A percentile compares a stretch with the other conserved stretches of the same genome.
These are phyloP conservation scores for Rhodotorula taiwanensis DNA, from an alignment of 768 basidiomycete species.

Conservation along the genomic window DNA sequence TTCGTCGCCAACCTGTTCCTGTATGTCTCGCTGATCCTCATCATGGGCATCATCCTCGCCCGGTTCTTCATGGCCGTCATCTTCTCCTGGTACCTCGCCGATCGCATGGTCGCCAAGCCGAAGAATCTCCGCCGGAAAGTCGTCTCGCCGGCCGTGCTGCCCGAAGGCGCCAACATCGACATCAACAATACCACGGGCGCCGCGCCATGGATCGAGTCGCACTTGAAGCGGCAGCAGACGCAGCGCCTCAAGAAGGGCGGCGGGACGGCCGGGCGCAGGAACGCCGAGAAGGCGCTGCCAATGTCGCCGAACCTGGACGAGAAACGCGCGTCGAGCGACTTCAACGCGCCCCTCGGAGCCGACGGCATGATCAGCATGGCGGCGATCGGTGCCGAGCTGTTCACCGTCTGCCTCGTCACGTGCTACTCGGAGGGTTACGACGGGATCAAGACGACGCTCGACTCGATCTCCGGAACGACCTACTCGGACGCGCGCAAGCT, in stretches of 20 bases:
- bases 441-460: slow-evolving; percentile 80
- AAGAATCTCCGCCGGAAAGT: slow-evolving; percentile 69
- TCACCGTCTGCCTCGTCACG: slow-evolving; percentile 89
- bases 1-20: slow-evolving; percentile 83
- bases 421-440: slow-evolving; percentile 98
- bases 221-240: slow-evolving; percentile 44
- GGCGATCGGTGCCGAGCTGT: slow-evolving; percentile 89
- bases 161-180: slow-evolving; percentile 90
- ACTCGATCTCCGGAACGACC: slow-evolving; percentile 80
- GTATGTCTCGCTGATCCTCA: slow-evolving; percentile 82
- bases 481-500: slow-evolving; percentile 91
- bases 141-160: slow-evolving; percentile 92
- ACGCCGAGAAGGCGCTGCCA: slow-evolving; percentile 18
- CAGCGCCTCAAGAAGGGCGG: slow-evolving; percentile 30
- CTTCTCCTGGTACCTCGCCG: slow-evolving; percentile 94
- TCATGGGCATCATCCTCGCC: slow-evolving; percentile 79
- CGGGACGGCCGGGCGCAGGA: neutral
- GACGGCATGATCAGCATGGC: slow-evolving; percentile 70
- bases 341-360: slow-evolving; percentile 54
- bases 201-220: slow-evolving; percentile 78
- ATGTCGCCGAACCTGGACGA: neutral
- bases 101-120: slow-evolving; percentile 69
- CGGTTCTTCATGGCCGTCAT: slow-evolving; percentile 93
- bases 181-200: slow-evolving; percentile 84
- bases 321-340: slow-evolving; percentile 45